These are phyloP conservation scores for Colletotrichum siamense DNA, from an alignment of 2,329 filamentous ascomycete species.

Conservation along the genomic window DNA sequence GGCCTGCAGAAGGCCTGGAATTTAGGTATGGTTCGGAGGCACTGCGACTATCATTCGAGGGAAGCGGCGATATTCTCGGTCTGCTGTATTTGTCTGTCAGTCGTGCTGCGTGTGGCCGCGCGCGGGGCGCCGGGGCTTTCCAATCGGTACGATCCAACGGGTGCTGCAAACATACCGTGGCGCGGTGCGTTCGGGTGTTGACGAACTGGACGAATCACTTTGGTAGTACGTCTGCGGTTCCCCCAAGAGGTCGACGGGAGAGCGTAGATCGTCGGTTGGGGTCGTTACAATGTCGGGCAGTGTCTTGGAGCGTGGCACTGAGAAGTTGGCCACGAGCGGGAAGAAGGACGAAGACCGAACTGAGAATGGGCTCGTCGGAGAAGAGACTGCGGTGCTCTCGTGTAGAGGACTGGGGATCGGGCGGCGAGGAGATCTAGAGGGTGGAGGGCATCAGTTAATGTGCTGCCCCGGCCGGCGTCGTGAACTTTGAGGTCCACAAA, in stretches of 20 bases:
- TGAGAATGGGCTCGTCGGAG: slow-evolving; percentile 42
- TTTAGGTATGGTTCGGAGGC: slow-evolving; percentile 47
- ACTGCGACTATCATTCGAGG: slow-evolving; percentile 57
- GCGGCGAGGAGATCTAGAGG: slow-evolving; percentile 52
- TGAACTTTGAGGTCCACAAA: slow-evolving; percentile 30
- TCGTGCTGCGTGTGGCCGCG: background rate
- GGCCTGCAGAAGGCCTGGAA: slow-evolving; percentile 48
- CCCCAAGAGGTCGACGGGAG: slow-evolving; percentile 17
- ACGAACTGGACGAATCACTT: slow-evolving; percentile 40
- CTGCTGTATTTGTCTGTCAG: slow-evolving; percentile 26
- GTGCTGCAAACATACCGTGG: slow-evolving; percentile 32
- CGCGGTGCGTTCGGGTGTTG: slow-evolving; percentile 34
- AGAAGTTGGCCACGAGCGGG: slow-evolving; percentile 25
- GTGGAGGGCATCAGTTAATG: slow-evolving; percentile 27
- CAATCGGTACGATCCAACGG: background rate
- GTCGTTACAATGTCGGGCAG: slow-evolving; percentile 37
- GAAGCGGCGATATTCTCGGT: slow-evolving; percentile 28
- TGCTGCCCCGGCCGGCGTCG: slow-evolving; percentile 8
- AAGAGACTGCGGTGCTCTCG: slow-evolving; percentile 45
- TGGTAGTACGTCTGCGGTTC: slow-evolving; percentile 38
- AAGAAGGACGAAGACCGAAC: slow-evolving; percentile 30
- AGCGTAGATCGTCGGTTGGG: slow-evolving; percentile 28
- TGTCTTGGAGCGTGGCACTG: slow-evolving; percentile 28
- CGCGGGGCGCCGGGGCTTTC: background rate
- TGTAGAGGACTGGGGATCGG: slow-evolving; percentile 56